Conservation (phyloP, 768 basidiomycete species). For the Russula foetens region DNA sequence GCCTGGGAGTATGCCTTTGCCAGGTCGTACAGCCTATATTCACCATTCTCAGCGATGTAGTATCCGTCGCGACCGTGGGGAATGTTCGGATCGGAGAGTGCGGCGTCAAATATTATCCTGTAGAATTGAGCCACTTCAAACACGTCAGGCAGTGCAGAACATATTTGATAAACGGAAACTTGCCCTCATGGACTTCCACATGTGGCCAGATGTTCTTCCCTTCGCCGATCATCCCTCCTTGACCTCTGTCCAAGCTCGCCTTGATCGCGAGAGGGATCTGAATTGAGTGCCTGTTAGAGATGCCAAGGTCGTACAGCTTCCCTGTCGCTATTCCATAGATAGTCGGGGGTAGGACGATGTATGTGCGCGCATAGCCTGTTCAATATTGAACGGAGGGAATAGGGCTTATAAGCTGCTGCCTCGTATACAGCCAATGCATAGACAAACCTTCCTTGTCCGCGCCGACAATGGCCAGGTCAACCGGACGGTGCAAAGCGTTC, state of each 20-base stretch:
- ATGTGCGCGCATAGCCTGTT: conserved; percentile 41
- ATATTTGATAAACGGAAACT: neutral
- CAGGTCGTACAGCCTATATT: conserved; percentile 29
- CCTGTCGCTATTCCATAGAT: conserved; percentile 51
- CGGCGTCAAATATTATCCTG: conserved; percentile 34
- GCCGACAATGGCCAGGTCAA: conserved; percentile 40
- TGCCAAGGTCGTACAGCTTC: conserved; percentile 39
- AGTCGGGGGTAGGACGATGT: conserved; percentile 47
- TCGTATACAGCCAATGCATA: neutral
- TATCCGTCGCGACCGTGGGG: conserved; percentile 31
- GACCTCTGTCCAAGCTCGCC: conserved; percentile 37
- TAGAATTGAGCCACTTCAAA: conserved; percentile 37
- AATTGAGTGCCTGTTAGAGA: conserved; percentile 45
- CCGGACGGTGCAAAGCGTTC: conserved; percentile 40
- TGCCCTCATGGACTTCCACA: conserved; percentile 49
- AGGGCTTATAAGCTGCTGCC: neutral
- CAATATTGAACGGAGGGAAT: neutral
- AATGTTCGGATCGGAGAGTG: conserved; percentile 21
- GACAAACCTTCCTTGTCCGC: conserved; percentile 40
- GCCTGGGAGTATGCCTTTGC: conserved; percentile 31
- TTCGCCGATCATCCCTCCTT: conserved; percentile 46
- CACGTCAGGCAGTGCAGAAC: neutral
- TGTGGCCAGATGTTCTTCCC: conserved; percentile 55
- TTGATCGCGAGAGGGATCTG: conserved; percentile 44
- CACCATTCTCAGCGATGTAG: conserved; percentile 30